Base-by-base conservation (phyloP, 2,329 filamentous ascomycete genomes). In the Trichoderma aggressivum region DNA sequence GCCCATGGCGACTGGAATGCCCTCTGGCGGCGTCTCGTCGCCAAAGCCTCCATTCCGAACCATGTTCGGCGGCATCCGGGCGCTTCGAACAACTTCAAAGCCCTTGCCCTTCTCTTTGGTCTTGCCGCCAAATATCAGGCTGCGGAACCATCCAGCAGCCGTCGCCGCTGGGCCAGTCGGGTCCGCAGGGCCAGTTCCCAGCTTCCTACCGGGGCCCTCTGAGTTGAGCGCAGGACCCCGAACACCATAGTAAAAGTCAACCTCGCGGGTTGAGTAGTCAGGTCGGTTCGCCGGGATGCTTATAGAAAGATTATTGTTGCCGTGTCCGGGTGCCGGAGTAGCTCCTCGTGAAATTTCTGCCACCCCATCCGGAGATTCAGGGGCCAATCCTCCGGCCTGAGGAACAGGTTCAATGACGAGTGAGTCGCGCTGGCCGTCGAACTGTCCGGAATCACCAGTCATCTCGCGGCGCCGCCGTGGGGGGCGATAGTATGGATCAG, bases 161-260 rank as follows among this genome's bases (percentile, higher is more conserved):
- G 93, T 95, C 2, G 94, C 92, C 24, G 97, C 92, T 0, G 94
- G 94, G 0, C 94, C 93, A 47, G 94, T 97, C 0, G 96, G 96
- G 82, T 99, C 95, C 10, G 94, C 94, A 3, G 96, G 96, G 0
- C 96, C 96, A 5, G 96, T 99, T 77, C 96, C 95, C 64, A 98
- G 85, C 78, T 93, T 95, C 63, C 96, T 88, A 24, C 92, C 94
- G 0, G 92, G 92, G 3, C 90, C 90, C 72, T 94, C 92, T 1
- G 94, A 92, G 75, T 91, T 94, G 14, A 98, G 83, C 1, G 95
- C 94, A 24, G 94, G 93, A 0, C 96, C 96, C 39, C 96, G 90
- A 21, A 97, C 92, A 11, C 94, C 92, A 77, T 99, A 98, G 81
- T 98, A 98, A 77, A 97, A 97, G 80, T 99, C 96, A 0, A 97